A percentile compares a stretch with the other conserved stretches of the same genome.
These are phyloP conservation scores for Saccharomycopsis javanensis DNA, from an alignment of 805 yeast species.

Conservation along the genomic window DNA sequence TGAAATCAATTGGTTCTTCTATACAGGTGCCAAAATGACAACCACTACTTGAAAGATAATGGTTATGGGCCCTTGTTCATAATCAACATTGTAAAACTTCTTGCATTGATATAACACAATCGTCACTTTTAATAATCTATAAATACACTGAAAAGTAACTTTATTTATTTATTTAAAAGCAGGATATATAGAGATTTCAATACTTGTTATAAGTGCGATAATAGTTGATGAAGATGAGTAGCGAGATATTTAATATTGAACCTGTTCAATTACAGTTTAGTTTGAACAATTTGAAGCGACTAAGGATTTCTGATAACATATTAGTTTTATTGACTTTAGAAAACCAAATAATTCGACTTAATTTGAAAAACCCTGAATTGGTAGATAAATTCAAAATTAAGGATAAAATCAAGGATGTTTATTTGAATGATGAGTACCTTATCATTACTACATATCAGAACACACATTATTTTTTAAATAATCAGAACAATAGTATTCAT, in stretches of 20 bases:
- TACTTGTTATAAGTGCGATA: too few species aligned
- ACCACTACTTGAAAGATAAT: too few species aligned
- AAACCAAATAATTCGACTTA: constrained; percentile 53
- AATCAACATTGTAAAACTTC: too few species aligned
- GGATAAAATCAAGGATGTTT: constrained; percentile 29
- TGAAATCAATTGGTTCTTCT: too few species aligned
- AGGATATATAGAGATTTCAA: too few species aligned
- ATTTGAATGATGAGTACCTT: constrained; percentile 41
- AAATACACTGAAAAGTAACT: too few species aligned
- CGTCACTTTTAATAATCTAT: too few species aligned
- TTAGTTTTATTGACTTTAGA: constrained; percentile 44
- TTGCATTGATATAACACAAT: too few species aligned
- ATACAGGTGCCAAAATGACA: too few species aligned
- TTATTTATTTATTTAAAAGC: too few species aligned
- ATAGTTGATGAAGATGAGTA: neutral
- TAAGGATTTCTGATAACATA: constrained; percentile 46
- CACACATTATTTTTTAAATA: constrained; percentile 41
- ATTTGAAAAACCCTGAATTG: constrained; percentile 53
- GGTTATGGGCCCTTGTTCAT: too few species aligned
- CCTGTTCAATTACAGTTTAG: constrained; percentile 46
- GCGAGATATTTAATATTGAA: constrained; percentile 16
- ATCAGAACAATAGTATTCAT: constrained; percentile 32
- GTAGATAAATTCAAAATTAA: constrained; percentile 33
- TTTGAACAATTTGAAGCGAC: constrained; percentile 35
- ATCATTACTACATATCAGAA: constrained; percentile 37